Conservation (phyloP, 2,329 filamentous ascomycete genomes). For the Ophiostoma ulmi region DNA sequence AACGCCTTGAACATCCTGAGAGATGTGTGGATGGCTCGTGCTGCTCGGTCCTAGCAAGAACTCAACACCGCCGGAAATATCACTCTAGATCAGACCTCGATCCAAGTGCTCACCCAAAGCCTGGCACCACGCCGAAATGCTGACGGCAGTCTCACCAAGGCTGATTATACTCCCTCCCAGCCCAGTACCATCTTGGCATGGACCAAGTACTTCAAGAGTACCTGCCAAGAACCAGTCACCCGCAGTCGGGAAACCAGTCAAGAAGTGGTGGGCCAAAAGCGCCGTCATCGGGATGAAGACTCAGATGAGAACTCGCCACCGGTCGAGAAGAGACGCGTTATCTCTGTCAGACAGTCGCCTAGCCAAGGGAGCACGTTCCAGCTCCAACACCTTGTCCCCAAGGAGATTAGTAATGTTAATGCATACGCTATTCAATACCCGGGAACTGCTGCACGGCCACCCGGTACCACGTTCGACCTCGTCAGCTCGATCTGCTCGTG, state of each 20-base stretch:
- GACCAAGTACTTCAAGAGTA: slow-evolving; percentile 28
- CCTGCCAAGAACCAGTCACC: not conserved
- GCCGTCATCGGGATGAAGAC: not conserved
- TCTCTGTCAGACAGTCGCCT: not conserved
- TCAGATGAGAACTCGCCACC: not conserved
- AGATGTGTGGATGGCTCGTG: slow-evolving; percentile 13
- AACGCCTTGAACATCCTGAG: not conserved
- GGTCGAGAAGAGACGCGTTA: slow-evolving; percentile 5
- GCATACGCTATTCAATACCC: not conserved
- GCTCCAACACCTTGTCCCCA: not conserved
- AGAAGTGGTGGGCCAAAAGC: not conserved
- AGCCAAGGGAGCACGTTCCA: not conserved
- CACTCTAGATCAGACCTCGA: not conserved
- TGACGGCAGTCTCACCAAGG: not conserved
- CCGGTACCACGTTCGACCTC: slow-evolving; percentile 36
- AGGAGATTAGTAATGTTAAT: not conserved
- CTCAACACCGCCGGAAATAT: slow-evolving; percentile 9
- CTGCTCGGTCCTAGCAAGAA: not conserved
- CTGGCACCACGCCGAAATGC: not conserved
- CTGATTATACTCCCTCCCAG: not conserved
- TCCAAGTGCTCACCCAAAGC: slow-evolving; percentile 22
- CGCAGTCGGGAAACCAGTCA: not conserved
- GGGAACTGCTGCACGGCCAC: not conserved
- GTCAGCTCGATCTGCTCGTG: slow-evolving; percentile 42
- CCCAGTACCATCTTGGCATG: slow-evolving; percentile 21